phyloP scores from a whole-genome alignment of 805 yeast genomes.

The Candida multigemmis region DNA sequence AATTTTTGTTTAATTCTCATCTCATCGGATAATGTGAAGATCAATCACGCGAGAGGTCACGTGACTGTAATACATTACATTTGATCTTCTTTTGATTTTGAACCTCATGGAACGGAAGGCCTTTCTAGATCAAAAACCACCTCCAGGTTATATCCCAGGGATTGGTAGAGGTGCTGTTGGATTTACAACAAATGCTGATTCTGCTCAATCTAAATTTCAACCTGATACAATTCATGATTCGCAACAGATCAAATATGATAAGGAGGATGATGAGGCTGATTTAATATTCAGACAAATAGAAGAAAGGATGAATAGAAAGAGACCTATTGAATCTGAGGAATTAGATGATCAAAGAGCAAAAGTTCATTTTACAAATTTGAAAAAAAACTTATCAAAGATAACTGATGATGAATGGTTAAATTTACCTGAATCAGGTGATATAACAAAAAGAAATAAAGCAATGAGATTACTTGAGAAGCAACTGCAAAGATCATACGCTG shows the following conservation, averaged over 20 bases:
- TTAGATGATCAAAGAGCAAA: conserved; percentile 7
- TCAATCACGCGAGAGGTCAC: conserved; percentile 1
- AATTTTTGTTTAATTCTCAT: neutral
- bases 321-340: conserved; percentile 6
- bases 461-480: conserved; percentile 51
- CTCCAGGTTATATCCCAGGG: conserved; percentile 87
- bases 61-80: no score
- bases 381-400: conserved; percentile 49
- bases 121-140: conserved; percentile 80
- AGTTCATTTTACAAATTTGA: conserved; percentile 56
- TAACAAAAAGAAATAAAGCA: conserved; percentile 74
- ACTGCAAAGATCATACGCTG: conserved; percentile 68
- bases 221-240: conserved; percentile 13
- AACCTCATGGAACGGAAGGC: conserved; percentile 40
- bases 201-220: conserved; percentile 37
- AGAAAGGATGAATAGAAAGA: conserved; percentile 58
- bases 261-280: conserved; percentile 12
- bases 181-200: conserved; percentile 76
- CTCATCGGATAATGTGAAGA: neutral
- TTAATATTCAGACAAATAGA: conserved; percentile 18
- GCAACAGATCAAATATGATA: conserved; percentile 21
- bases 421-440: conserved; percentile 83
- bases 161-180: conserved; percentile 94
- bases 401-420: conserved; percentile 69
- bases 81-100: conserved; percentile 2